phyloP scores from a whole-genome alignment of 202 grass and related monocot genomes.

The Zizania palustris region DNA sequence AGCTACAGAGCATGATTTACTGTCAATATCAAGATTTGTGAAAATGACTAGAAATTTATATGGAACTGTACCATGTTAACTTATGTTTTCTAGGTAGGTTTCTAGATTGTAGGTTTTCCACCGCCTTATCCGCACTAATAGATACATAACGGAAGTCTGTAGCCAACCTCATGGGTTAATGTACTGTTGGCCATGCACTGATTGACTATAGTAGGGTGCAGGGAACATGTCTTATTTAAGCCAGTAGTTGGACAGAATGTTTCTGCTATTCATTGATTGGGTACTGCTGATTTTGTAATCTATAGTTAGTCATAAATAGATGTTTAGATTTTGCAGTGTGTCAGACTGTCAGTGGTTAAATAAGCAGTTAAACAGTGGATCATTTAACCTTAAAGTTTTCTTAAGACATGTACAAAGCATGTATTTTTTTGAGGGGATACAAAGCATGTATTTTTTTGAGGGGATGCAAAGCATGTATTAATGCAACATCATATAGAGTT shows the following conservation, averaged over 20 bases:
- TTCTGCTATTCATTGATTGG: slow-evolving; percentile 1
- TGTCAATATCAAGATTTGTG: slow-evolving; percentile 26
- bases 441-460: no score
- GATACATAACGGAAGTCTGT: slow-evolving; percentile 3
- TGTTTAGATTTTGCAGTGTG: neutral
- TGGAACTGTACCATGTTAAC: slow-evolving; percentile 10
- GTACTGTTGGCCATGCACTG: neutral
- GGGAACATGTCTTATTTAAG: neutral
- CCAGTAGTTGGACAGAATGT: neutral
- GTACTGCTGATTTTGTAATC: neutral
- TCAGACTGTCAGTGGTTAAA: neutral
- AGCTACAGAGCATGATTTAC: neutral
- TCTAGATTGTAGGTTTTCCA: slow-evolving; percentile 11
- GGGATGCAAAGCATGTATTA: neutral
- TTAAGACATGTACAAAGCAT: no score
- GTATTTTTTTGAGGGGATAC: no score
- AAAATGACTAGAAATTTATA: slow-evolving; percentile 12
- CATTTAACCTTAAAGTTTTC: no score
- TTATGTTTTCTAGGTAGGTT: neutral
- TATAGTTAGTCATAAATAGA: neutral
- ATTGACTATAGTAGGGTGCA: neutral
- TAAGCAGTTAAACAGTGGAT: neutral
- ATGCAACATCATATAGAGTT: neutral
- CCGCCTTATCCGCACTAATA: neutral
- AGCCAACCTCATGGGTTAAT: slow-evolving; percentile 7